A percentile compares a stretch with the other conserved stretches of the same genome.
These are phyloP conservation scores for Backusella circina DNA, from an alignment of 192 early-diverging fungal genomes.

Conservation along the genomic window DNA sequence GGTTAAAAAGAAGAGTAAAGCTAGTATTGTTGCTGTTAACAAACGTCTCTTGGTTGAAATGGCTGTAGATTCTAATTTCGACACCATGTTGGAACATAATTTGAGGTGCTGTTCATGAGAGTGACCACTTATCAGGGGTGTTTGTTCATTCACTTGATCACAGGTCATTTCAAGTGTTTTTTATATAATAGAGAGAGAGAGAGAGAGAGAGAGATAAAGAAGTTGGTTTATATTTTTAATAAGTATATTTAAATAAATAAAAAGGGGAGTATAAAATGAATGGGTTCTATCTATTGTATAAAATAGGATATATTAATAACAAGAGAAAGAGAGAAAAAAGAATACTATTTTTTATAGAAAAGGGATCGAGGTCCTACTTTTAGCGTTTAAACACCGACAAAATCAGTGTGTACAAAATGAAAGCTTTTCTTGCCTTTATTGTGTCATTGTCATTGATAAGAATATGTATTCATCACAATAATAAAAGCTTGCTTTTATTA, in stretches of 20 bases:
- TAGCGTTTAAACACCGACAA: neutral
- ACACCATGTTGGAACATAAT: constrained; percentile 14
- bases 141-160: neutral
- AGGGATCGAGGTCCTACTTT: neutral
- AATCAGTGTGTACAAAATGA: too few relatives aligned
- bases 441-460: neutral
- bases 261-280: neutral
- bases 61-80: neutral
- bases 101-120: neutral
- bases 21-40: constrained; percentile 52
- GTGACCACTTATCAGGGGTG: neutral
- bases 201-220: neutral
- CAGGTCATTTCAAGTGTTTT: neutral
- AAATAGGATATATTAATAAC: neutral
- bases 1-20: constrained; percentile 59
- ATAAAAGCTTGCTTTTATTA: neutral
- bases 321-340: neutral
- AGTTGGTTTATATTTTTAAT: neutral
- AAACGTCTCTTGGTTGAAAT: constrained; percentile 39
- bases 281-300: neutral
- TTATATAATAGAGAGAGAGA: too few relatives aligned
- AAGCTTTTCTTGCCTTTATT: neutral
- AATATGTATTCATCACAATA: neutral
- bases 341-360: neutral
- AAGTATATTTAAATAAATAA: neutral